Evolutionary conservation across 2,329 filamentous ascomycete genomes (phyloP), one percentile per base, ranked within the genome.

Genomic region (Rutstroemia sp.): DNA sequence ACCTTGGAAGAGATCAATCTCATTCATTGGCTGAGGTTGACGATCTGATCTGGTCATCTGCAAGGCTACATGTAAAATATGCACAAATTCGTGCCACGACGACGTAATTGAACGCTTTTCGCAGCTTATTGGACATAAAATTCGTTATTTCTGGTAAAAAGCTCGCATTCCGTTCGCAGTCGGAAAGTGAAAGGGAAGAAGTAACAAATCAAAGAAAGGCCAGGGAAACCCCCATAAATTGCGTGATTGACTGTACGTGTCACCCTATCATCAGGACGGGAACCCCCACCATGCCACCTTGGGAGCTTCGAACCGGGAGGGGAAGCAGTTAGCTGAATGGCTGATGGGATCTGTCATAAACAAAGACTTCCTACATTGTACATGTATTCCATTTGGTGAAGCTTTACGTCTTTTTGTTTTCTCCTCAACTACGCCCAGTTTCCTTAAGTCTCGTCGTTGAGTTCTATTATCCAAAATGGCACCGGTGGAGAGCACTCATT

Each of bases 401-500:
- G 30, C 30, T 34, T 34, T 9, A 34, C 12, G 30, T 34, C 10
- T 34, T 34, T 12, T 34, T 34, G 3, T 34, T 34, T 34, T 34
- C 30, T 34, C 12, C 30, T 12, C 10, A 12, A 34, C 3, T 12
- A 34, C 30, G 3, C 30, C 30, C 30, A 34, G 6, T 34, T 14
- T 2, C 3, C 9, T 21, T 23, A 10, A 46, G 23, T 19, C 42
- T 21, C 21, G 3, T 14, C 2, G 16, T 38, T 44, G 25, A 30
- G 25, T 10, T 16, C 34, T n/a, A 42, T 2, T 45, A 51, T 23
- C 25, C 44, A 30, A 8, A 6, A 57, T 57, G 50, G 50, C 50
- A 19, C 34, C 66, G 30, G 52, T 58, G 10, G 59, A 64, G 49
- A 78, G 76, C 72, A 78, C 77, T 65, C 81, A 85, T 72, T 94